Percentiles rank a stretch among this genome's conserved stretches.
phyloP scores from a whole-genome alignment of 2,329 filamentous ascomycete species.

The Diaporthe vaccinii region DNA sequence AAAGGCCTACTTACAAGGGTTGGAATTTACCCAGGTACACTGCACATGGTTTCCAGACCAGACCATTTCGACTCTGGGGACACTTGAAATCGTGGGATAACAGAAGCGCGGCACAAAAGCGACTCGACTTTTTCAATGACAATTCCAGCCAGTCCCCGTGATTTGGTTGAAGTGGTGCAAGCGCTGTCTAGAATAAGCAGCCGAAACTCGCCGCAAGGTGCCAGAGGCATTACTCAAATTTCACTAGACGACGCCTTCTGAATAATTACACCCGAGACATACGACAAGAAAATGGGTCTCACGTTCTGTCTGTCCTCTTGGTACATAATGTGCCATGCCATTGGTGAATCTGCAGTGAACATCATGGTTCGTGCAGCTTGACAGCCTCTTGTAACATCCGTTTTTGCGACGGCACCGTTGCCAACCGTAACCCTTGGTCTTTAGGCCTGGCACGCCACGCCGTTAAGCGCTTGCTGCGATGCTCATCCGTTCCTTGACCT shows the following conservation, averaged over 20 bases:
- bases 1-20: background rate
- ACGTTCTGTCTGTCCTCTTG: background rate
- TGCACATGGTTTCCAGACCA: background rate
- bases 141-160: background rate
- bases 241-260: background rate
- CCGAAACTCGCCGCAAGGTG: background rate
- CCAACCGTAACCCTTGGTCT: background rate
- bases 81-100: too few relatives aligned
- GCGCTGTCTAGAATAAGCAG: background rate
- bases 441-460: background rate
- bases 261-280: too few relatives aligned
- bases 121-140: background rate
- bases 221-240: background rate
- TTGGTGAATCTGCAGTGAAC: background rate
- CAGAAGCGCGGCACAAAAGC: background rate
- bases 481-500: background rate
- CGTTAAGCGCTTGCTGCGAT: background rate
- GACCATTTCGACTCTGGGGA: background rate
- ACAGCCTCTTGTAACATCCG: background rate
- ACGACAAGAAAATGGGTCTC: background rate
- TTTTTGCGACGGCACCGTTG: background rate
- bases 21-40: background rate
- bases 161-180: background rate
- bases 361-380: background rate
- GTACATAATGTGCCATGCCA: background rate